Conservation (phyloP, 371 early-diverging fungal species). For the Lichtheimia ramosa region DNA sequence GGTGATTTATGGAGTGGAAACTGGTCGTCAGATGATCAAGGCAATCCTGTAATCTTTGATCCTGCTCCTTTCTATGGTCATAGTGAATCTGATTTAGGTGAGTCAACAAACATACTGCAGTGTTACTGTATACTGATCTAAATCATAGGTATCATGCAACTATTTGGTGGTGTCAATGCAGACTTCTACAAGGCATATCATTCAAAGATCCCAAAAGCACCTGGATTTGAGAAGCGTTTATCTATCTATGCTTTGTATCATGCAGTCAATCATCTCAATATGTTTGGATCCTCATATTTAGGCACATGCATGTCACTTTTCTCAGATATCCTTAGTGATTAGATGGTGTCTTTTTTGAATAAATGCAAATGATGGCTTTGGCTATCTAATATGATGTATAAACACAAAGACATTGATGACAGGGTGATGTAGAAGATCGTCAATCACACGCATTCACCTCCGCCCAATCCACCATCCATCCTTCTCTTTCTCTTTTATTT, state of each 20-base stretch:
- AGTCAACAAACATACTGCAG: too few species aligned
- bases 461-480: too few species aligned
- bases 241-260: constrained; percentile 14
- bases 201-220: constrained; percentile 13
- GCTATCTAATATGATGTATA: too few species aligned
- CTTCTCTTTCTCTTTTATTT: background rate
- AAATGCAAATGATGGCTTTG: too few species aligned
- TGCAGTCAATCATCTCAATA: constrained; percentile 17
- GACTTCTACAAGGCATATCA: constrained; percentile 16
- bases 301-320: constrained; percentile 8
- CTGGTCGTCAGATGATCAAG: constrained; percentile 12
- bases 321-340: background rate
- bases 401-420: too few species aligned
- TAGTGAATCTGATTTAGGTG: constrained; percentile 8
- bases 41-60: constrained; percentile 15
- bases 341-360: background rate
- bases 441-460: too few species aligned
- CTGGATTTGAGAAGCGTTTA: constrained; percentile 13
- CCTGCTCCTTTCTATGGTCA: constrained; percentile 16
- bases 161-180: constrained; percentile 12
- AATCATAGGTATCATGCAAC: constrained; percentile 11
- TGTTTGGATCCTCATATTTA: constrained; percentile 17
- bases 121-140: too few species aligned
- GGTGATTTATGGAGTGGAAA: constrained; percentile 20
- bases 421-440: too few species aligned